Percentiles rank a stretch among this genome's conserved stretches.
phyloP scores from a whole-genome alignment of 2,329 filamentous ascomycete genomes.

The Aspergillus tanneri region DNA sequence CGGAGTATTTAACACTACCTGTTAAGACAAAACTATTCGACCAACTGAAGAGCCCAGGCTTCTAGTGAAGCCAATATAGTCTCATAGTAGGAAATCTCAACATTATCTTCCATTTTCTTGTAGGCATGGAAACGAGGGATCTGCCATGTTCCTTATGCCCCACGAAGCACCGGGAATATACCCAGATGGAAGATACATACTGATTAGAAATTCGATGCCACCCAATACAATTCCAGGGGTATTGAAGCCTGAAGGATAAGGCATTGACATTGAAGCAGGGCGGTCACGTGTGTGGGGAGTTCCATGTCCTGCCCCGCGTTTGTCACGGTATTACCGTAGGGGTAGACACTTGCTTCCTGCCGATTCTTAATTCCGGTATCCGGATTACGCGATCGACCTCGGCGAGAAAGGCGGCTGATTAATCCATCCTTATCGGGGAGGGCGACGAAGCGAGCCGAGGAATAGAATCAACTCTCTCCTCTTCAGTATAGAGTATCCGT shows the following conservation, averaged over 20 bases:
- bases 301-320: conserved; percentile 2
- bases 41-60: too few relatives aligned
- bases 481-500: too few relatives aligned
- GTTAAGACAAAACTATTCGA: too few relatives aligned
- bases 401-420: conserved; percentile 1
- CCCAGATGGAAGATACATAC: background rate
- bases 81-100: too few relatives aligned
- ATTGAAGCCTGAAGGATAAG: conserved; percentile 3
- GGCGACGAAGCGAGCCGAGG: conserved; percentile 1
- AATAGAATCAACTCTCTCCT: background rate
- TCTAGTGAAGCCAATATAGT: too few relatives aligned
- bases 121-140: conserved; percentile 47
- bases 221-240: background rate
- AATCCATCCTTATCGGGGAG: conserved; percentile 14
- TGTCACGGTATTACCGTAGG: background rate
- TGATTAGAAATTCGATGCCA: background rate
- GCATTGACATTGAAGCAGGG: conserved; percentile 22
- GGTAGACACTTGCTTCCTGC: too few relatives aligned
- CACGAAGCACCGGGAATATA: background rate
- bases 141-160: conserved; percentile 13
- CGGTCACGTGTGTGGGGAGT: conserved; percentile 30
- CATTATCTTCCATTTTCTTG: conserved; percentile 50
- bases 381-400: background rate
- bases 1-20: too few relatives aligned
- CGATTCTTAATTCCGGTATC: too few relatives aligned